Conservation (phyloP, 2,329 filamentous ascomycete species). For the Colletotrichum tamarilloi region DNA sequence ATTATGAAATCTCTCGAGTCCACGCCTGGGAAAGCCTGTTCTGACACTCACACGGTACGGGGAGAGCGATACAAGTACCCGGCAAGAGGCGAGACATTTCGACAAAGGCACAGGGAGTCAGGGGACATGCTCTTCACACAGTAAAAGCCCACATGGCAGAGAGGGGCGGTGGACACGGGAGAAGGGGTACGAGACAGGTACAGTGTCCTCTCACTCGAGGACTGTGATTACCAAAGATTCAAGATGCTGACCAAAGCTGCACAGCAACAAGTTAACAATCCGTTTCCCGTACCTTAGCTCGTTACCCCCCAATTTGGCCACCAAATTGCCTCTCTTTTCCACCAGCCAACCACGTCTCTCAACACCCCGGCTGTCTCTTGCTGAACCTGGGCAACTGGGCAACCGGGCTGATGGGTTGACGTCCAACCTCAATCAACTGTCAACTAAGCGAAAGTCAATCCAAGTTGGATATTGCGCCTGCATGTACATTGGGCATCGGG, state of each 20-base stretch:
- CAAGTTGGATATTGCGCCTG: neutral
- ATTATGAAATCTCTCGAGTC: slow-evolving; percentile 37
- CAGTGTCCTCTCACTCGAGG: neutral
- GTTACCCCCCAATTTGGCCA: neutral
- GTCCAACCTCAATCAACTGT: neutral
- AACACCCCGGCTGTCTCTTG: too few species aligned
- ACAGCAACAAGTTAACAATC: neutral
- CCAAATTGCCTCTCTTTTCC: slow-evolving; percentile 12
- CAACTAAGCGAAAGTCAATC: slow-evolving; percentile 1
- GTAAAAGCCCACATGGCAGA: neutral
- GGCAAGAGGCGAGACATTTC: neutral
- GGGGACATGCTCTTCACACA: neutral
- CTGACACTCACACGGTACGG: slow-evolving; percentile 31
- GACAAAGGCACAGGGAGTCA: neutral
- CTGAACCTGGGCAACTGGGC: neutral
- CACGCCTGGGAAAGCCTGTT: slow-evolving; percentile 20
- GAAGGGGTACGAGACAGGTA: slow-evolving; percentile 23
- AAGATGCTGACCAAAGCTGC: slow-evolving; percentile 20
- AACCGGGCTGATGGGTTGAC: neutral
- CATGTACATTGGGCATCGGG: neutral
- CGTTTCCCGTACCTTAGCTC: too few species aligned
- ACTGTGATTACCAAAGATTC: too few species aligned
- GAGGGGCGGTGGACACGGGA: slow-evolving; percentile 9
- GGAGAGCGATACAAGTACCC: slow-evolving; percentile 25
- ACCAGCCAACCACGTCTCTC: neutral